Evolutionary conservation across 1,284 basidiomycete species (phyloP).

Genomic region (Paramarasmius palmivorus): DNA sequence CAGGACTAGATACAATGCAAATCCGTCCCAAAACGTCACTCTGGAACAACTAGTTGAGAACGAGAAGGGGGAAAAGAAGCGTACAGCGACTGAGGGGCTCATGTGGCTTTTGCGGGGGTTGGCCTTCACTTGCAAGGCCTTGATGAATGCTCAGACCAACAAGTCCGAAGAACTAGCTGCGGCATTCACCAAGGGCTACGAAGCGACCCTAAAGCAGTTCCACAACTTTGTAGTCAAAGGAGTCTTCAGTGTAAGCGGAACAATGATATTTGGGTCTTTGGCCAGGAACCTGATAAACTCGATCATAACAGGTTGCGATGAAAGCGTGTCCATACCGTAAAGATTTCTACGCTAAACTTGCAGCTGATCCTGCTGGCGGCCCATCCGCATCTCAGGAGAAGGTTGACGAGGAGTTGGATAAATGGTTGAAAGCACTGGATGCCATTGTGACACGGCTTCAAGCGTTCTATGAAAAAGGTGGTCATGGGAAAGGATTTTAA

Average conservation of each 20-base stretch:
- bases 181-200: constrained; percentile 87
- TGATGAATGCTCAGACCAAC: constrained; percentile 75
- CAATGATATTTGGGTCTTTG: neutral
- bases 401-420: constrained; percentile 70
- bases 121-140: constrained; percentile 87
- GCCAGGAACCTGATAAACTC: neutral
- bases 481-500: constrained; percentile 55
- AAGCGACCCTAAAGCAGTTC: constrained; percentile 78
- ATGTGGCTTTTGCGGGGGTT: constrained; percentile 92
- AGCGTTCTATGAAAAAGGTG: constrained; percentile 66
- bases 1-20: constrained; percentile 72
- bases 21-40: constrained; percentile 68
- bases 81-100: constrained; percentile 86
- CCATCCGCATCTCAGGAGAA: constrained; percentile 58
- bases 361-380: constrained; percentile 64
- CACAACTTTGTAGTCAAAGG: constrained; percentile 90
- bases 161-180: constrained; percentile 67
- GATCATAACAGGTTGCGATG: constrained; percentile 79
- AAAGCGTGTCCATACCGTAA: constrained; percentile 93
- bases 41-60: constrained; percentile 85
- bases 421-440: constrained; percentile 70
- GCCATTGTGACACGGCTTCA: constrained; percentile 72
- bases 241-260: constrained; percentile 72
- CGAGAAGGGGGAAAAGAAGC: constrained; percentile 88
- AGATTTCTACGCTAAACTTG: constrained; percentile 90